Evolutionary conservation across 805 yeast species (phyloP).

Genomic region (Pichia eremophila): DNA sequence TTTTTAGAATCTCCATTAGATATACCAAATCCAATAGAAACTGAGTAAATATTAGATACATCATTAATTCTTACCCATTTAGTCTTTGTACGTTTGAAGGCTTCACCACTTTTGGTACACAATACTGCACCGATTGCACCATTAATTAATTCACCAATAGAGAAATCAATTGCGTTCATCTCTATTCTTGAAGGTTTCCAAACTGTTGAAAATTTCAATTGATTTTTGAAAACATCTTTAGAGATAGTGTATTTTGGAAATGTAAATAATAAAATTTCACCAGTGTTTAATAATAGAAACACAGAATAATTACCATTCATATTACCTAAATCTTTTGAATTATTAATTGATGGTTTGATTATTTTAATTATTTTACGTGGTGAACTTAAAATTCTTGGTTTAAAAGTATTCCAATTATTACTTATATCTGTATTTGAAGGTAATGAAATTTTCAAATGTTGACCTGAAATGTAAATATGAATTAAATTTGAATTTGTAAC

Average conservation of each 20-base stretch:
- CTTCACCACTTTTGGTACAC: slow-evolving; percentile 62
- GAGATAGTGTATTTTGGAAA: slow-evolving; percentile 17
- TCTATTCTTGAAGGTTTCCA: slow-evolving; percentile 59
- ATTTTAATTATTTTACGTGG: slow-evolving; percentile 27
- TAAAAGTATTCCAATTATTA: slow-evolving; percentile 43
- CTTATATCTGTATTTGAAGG: slow-evolving; percentile 29
- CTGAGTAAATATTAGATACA: slow-evolving; percentile 32
- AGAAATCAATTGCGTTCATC: slow-evolving; percentile 56
- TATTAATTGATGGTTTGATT: slow-evolving; percentile 19
- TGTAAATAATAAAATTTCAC: slow-evolving; percentile 40
- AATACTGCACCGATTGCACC: slow-evolving; percentile 33
- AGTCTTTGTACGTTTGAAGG: slow-evolving; percentile 29
- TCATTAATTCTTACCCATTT: slow-evolving; percentile 27
- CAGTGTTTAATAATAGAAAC: slow-evolving; percentile 47
- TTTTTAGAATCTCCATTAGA: slow-evolving; percentile 36
- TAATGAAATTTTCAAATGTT: slow-evolving; percentile 39
- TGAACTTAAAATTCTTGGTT: slow-evolving; percentile 41
- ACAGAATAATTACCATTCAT: slow-evolving; percentile 31
- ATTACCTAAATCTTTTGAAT: background rate
- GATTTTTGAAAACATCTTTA: slow-evolving; percentile 31
- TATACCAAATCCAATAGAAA: slow-evolving; percentile 9
- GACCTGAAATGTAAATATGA: slow-evolving; percentile 49
- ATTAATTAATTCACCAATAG: slow-evolving; percentile 40
- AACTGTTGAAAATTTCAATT: slow-evolving; percentile 36
- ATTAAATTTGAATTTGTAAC: slow-evolving; percentile 49